These are phyloP conservation scores for Metschnikowia shivogae DNA, from an alignment of 805 yeast species.

Conservation along the genomic window DNA sequence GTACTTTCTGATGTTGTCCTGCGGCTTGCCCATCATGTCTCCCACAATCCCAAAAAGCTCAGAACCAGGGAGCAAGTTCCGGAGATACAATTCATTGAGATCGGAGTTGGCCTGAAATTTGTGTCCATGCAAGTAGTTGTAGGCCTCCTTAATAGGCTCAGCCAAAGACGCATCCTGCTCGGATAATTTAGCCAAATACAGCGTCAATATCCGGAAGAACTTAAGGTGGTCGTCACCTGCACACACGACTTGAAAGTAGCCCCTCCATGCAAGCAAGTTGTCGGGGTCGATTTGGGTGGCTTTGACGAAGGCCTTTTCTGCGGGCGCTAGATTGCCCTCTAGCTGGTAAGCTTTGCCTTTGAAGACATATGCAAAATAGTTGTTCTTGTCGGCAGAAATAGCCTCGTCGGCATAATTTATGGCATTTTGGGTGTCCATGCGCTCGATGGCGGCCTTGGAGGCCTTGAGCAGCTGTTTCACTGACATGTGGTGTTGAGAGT, in stretches of 20 bases:
- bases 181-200: slow-evolving; percentile 39
- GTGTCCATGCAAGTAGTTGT: slow-evolving; percentile 40
- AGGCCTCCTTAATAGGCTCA: slow-evolving; percentile 47
- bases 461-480: slow-evolving; percentile 30
- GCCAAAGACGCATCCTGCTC: slow-evolving; percentile 43
- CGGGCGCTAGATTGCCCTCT: slow-evolving; percentile 33
- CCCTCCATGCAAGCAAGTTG: slow-evolving; percentile 76
- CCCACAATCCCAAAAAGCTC: slow-evolving; percentile 51
- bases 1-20: slow-evolving; percentile 42
- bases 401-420: slow-evolving; percentile 53
- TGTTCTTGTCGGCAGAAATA: slow-evolving; percentile 49
- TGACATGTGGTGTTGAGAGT: slow-evolving; percentile 15
- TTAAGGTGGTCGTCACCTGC: slow-evolving; percentile 32
- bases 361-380: slow-evolving; percentile 66
- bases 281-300: slow-evolving; percentile 51
- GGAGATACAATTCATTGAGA: slow-evolving; percentile 46
- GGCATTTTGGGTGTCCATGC: slow-evolving; percentile 59
- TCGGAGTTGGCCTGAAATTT: slow-evolving; percentile 25
- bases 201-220: slow-evolving; percentile 47
- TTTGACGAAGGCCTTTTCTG: slow-evolving; percentile 40
- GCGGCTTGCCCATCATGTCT: slow-evolving; percentile 40
- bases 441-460: slow-evolving; percentile 46
- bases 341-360: slow-evolving; percentile 65
- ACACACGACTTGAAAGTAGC: slow-evolving; percentile 50
- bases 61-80: slow-evolving; percentile 52